A percentile compares a stretch with the other conserved stretches of the same genome.
These are phyloP conservation scores for Cytospora chrysosperma DNA, from an alignment of 2,329 filamentous ascomycete species.

Conservation along the genomic window DNA sequence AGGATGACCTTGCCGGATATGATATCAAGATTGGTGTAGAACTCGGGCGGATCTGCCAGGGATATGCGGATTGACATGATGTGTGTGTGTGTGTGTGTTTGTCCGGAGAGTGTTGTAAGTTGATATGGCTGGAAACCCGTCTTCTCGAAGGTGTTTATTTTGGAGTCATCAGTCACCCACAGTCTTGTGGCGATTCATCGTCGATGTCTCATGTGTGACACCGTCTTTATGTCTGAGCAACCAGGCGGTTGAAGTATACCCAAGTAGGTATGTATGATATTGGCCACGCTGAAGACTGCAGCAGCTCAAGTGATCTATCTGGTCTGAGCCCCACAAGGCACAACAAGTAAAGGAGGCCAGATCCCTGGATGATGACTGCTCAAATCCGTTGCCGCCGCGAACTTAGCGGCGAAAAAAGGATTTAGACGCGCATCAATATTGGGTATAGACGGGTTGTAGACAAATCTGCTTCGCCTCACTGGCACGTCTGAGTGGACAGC, in stretches of 20 bases:
- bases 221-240: background rate
- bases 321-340: background rate
- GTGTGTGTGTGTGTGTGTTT: too few relatives aligned
- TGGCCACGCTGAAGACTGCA: background rate
- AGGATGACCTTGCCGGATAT: constrained; percentile 63
- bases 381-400: background rate
- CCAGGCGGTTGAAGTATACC: background rate
- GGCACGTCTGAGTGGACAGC: constrained; percentile 8
- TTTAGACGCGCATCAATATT: background rate
- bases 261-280: background rate
- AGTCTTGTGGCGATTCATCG: constrained; percentile 1
- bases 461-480: constrained; percentile 22
- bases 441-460: constrained; percentile 4
- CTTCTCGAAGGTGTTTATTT: background rate
- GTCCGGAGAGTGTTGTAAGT: background rate
- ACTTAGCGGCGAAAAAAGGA: background rate
- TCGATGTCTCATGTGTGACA: background rate
- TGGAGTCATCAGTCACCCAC: constrained; percentile 6
- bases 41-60: constrained; percentile 65
- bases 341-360: background rate
- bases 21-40: constrained; percentile 78
- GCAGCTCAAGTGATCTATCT: background rate
- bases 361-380: background rate
- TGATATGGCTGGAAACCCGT: background rate
- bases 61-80: constrained; percentile 66